Conservation (phyloP, 2,329 filamentous ascomycete species). For the Cercospora sp. region DNA sequence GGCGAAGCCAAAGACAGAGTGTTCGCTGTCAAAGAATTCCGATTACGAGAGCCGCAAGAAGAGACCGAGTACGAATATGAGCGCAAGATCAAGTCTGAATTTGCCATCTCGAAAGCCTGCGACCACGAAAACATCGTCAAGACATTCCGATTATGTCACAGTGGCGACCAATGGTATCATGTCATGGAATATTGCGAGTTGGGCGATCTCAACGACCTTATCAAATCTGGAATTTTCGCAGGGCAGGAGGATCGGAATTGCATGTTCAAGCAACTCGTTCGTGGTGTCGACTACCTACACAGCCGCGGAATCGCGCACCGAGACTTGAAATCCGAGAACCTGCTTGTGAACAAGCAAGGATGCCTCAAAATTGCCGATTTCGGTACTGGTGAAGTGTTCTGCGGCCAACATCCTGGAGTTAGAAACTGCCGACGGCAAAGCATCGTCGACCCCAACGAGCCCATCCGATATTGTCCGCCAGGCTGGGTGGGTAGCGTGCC, state of each 20-base stretch:
- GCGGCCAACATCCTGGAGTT: slow-evolving; percentile 75
- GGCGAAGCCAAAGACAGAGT: slow-evolving; percentile 47
- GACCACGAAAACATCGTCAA: slow-evolving; percentile 86
- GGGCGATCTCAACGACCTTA: slow-evolving; percentile 75
- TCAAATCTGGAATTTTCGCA: slow-evolving; percentile 67
- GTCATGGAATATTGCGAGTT: slow-evolving; percentile 90
- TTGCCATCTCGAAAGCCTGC: slow-evolving; percentile 79
- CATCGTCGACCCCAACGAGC: slow-evolving; percentile 70
- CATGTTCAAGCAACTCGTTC: slow-evolving; percentile 85
- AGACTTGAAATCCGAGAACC: slow-evolving; percentile 87
- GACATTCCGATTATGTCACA: slow-evolving; percentile 69
- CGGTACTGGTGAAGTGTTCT: slow-evolving; percentile 84
- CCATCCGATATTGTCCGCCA: slow-evolving; percentile 69
- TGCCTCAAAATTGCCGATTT: slow-evolving; percentile 91
- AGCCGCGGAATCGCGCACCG: slow-evolving; percentile 82
- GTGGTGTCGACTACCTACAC: slow-evolving; percentile 80
- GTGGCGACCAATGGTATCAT: slow-evolving; percentile 78
- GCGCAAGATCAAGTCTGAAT: slow-evolving; percentile 89
- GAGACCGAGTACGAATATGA: slow-evolving; percentile 69
- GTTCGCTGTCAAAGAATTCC: slow-evolving; percentile 86
- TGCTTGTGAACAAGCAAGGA: slow-evolving; percentile 75
- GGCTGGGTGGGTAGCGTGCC: slow-evolving; percentile 83
- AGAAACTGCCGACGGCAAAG: slow-evolving; percentile 55
- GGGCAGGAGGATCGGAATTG: slow-evolving; percentile 68
- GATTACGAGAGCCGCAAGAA: slow-evolving; percentile 68